Evolutionary conservation across 2,329 filamentous ascomycete genomes (phyloP).

Genomic region (Alternaria burnsii): DNA sequence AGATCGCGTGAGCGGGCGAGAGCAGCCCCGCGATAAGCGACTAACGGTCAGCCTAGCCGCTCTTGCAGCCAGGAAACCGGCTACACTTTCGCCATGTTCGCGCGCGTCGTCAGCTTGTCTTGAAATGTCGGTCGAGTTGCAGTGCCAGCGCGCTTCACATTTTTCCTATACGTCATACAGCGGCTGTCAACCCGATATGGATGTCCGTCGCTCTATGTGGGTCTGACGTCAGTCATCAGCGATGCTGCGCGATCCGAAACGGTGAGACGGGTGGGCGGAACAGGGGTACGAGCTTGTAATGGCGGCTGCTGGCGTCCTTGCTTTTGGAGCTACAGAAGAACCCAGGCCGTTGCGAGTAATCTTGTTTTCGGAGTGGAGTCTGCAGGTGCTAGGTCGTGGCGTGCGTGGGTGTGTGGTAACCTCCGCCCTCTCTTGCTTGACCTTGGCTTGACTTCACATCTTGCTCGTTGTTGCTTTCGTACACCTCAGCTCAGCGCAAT

Average conservation of each 20-base stretch:
- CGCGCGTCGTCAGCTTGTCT: slow-evolving; percentile 29
- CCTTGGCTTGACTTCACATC: slow-evolving; percentile 17
- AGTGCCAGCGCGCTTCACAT: background rate
- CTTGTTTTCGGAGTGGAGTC: slow-evolving; percentile 45
- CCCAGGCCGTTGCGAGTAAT: slow-evolving; percentile 37
- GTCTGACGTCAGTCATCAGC: slow-evolving; percentile 34
- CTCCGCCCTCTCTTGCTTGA: slow-evolving; percentile 19
- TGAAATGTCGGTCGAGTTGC: background rate
- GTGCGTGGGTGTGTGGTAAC: slow-evolving; percentile 6
- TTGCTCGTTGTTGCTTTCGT: slow-evolving; percentile 2
- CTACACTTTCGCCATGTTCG: background rate
- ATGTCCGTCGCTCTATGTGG: background rate
- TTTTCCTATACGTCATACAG: slow-evolving; percentile 2
- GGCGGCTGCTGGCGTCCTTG: slow-evolving; percentile 13
- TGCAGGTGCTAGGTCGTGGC: slow-evolving; percentile 19
- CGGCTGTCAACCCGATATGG: slow-evolving; percentile 11
- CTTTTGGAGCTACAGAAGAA: slow-evolving; percentile 2
- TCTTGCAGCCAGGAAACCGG: background rate
- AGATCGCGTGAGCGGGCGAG: background rate
- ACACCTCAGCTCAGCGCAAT: background rate
- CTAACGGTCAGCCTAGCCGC: background rate
- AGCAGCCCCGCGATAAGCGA: slow-evolving; percentile 6
- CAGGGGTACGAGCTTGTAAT: slow-evolving; percentile 21
- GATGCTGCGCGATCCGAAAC: background rate
- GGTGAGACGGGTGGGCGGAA: background rate